Percentiles rank a stretch among this genome's conserved stretches.
Evolutionary conservation across 1,139 yeast species (phyloP).

Genomic region (Hyphopichia buzzinii): DNA sequence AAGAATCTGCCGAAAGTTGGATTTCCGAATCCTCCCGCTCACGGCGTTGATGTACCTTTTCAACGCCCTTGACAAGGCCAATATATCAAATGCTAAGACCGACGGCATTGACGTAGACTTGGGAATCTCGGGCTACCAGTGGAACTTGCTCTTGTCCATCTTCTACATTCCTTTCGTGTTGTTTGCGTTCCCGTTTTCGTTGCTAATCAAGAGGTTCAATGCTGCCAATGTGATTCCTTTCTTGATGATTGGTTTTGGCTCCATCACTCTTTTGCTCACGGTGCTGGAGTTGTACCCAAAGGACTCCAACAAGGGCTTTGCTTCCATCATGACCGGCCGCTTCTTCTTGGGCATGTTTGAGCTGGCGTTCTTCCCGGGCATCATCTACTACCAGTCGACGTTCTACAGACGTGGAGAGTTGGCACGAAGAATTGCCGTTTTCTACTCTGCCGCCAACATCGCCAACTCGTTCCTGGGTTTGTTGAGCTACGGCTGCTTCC

Average conservation of each 20-base stretch:
- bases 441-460: conserved; percentile 20
- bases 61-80: conserved; percentile 26
- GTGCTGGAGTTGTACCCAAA: conserved; percentile 4
- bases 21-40: conserved; percentile 29
- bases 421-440: conserved; percentile 18
- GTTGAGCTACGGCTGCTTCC: conserved; percentile 22
- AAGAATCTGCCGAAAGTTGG: conserved; percentile 30
- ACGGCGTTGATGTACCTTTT: conserved; percentile 27
- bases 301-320: conserved; percentile 17
- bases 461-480: conserved; percentile 22
- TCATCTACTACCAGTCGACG: conserved; percentile 18
- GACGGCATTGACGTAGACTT: conserved; percentile 19
- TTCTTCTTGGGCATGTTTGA: conserved; percentile 20
- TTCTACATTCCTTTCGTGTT: conserved; percentile 22
- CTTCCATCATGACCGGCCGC: conserved; percentile 17
- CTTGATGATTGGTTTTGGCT: conserved; percentile 20
- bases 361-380: conserved; percentile 20
- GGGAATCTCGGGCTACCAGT: conserved; percentile 16
- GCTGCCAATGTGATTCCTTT: conserved; percentile 21
- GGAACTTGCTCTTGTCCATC: conserved; percentile 24
- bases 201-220: conserved; percentile 17
- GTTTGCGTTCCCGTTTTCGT: conserved; percentile 19
- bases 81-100: conserved; percentile 22
- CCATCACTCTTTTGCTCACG: conserved; percentile 12
- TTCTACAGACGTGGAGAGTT: conserved; percentile 21